Conservation (phyloP, 2,329 filamentous ascomycete genomes). For the Ophiostoma ulmi region DNA sequence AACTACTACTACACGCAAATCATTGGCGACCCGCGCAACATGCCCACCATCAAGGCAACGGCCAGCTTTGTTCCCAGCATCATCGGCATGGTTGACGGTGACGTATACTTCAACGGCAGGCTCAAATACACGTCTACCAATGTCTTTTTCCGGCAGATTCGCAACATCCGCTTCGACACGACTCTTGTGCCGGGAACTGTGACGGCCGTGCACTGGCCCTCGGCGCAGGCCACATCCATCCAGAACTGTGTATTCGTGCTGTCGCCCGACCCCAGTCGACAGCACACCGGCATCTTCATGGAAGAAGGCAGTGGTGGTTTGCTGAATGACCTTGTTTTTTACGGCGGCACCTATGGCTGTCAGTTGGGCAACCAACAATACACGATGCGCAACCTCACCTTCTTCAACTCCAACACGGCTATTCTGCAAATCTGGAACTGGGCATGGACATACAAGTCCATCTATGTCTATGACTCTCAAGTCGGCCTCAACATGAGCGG, state of each 20-base stretch:
- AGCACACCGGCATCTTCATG: slow-evolving; percentile 56
- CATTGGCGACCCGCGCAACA: slow-evolving; percentile 27
- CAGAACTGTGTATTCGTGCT: slow-evolving; percentile 55
- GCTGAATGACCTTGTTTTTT: slow-evolving; percentile 64
- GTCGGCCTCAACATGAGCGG: slow-evolving; percentile 65
- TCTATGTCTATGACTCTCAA: slow-evolving; percentile 57
- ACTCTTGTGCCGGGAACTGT: slow-evolving; percentile 27
- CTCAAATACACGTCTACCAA: slow-evolving; percentile 53
- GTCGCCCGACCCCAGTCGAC: slow-evolving; percentile 42
- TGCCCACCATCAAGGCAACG: slow-evolving; percentile 33
- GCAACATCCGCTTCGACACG: slow-evolving; percentile 29
- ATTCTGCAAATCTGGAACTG: slow-evolving; percentile 71
- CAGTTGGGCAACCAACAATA: slow-evolving; percentile 64
- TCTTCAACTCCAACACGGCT: slow-evolving; percentile 60
- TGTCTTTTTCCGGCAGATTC: slow-evolving; percentile 39
- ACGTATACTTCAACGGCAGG: slow-evolving; percentile 40
- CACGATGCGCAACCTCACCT: slow-evolving; percentile 62
- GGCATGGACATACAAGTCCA: slow-evolving; percentile 68
- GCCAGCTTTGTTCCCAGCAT: slow-evolving; percentile 40
- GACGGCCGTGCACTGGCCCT: slow-evolving; percentile 57
- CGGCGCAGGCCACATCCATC: slow-evolving; percentile 58
- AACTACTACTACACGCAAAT: slow-evolving; percentile 30
- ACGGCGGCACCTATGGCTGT: slow-evolving; percentile 59
- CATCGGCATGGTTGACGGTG: slow-evolving; percentile 45
- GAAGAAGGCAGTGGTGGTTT: slow-evolving; percentile 62